Evolutionary conservation across 2,329 filamentous ascomycete genomes (phyloP), one percentile per base, ranked within the genome.

Genomic region (Fusarium sp.): DNA sequence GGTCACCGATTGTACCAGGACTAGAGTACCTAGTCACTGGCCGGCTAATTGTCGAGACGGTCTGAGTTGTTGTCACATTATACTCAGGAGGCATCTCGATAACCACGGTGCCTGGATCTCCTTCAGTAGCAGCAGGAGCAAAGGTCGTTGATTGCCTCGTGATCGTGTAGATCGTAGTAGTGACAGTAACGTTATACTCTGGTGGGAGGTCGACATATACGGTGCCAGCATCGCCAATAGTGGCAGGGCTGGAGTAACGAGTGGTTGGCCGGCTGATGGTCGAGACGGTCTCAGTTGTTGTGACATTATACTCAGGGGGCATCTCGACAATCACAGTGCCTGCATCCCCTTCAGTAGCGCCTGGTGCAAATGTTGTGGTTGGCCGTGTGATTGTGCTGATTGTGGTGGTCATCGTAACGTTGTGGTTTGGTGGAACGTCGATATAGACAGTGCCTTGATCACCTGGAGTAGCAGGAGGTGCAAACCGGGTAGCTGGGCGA

Each of bases 381-480:
- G 42, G 51, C 9, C 54, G 39, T 26, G 56, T 66, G 38, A 65
- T 62, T 3, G 66, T 66, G 47, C 52, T 69, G 36, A 69, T 40
- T 5, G 49, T 57, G 3, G 53, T 53, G 2, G 62, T 67, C n/a
- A 53, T 57, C 7, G 62, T 67, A 21, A 66, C 62, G 13, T 66
- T 67, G 9, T 55, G 45, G 33, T 62, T 50, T 1, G 62, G 62
- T 11, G 63, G 63, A 15, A 66, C 44, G 11, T 67, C 63, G 36
- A 67, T 44, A n/a, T 42, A 57, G 6, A 67, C 45, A 28, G 63
- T 66, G 21, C 62, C 63, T 31, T 45, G 62, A 22, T 67, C 63
- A 14, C 62, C 63, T n/a, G 34, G 36, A 1, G 49, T 45, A 7
- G 49, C 62, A 21, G 63, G 56, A 2, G 64, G 14, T 5, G 34